phyloP scores from a whole-genome alignment of 345 rosid species.

The Salix purpurea region DNA sequence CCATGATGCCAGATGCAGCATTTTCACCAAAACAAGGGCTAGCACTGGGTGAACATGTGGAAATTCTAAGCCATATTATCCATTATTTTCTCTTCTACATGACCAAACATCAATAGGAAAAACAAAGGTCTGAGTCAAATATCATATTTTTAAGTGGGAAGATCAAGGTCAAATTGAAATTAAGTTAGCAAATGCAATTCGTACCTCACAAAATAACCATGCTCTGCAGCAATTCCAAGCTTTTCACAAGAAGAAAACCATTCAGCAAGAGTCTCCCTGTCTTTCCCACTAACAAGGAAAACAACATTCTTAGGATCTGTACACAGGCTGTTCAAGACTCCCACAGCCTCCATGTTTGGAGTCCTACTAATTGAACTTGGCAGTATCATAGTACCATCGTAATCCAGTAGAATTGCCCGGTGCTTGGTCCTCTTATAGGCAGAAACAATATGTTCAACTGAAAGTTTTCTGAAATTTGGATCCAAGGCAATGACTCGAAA shows the following conservation, averaged over 20 bases:
- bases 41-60: background rate
- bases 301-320: conserved; percentile 75
- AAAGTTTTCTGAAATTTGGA: conserved; percentile 84
- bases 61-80: background rate
- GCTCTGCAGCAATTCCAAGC: conserved; percentile 89
- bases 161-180: background rate
- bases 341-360: conserved; percentile 55
- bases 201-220: conserved; percentile 78
- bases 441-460: conserved; percentile 81
- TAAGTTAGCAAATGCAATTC: background rate
- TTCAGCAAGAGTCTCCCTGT: conserved; percentile 52
- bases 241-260: conserved; percentile 73
- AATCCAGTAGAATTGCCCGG: conserved; percentile 84
- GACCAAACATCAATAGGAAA: background rate
- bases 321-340: conserved; percentile 59
- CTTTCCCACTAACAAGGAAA: conserved; percentile 82
- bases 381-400: conserved; percentile 72
- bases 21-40: background rate
- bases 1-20: background rate
- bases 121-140: background rate
- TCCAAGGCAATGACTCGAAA: conserved; percentile 86
- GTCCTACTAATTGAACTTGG: conserved; percentile 51
- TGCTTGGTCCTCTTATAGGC: conserved; percentile 77
- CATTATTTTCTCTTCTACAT: background rate
- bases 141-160: background rate